These are phyloP conservation scores for Prunus padus DNA, from an alignment of 306 rosid species.

Conservation along the genomic window DNA sequence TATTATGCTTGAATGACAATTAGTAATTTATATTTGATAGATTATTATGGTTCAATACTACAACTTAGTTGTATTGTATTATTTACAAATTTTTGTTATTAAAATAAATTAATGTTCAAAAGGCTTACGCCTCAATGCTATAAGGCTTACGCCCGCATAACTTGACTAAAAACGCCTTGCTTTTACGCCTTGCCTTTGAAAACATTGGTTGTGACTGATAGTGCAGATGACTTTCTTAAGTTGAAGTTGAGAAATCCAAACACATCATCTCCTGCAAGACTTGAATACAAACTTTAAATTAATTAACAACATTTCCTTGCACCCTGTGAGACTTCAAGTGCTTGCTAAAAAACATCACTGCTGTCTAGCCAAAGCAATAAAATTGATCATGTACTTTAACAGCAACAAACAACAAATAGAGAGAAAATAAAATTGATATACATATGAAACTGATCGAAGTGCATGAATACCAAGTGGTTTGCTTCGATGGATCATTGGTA, in stretches of 20 bases:
- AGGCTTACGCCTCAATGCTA: too few relatives aligned
- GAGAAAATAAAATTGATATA: neutral
- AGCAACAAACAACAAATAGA: neutral
- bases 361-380: neutral
- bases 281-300: neutral
- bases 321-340: neutral
- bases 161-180: too few relatives aligned
- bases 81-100: too few relatives aligned
- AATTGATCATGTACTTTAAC: neutral
- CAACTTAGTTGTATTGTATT: too few relatives aligned
- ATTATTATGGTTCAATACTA: too few relatives aligned
- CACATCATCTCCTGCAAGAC: neutral
- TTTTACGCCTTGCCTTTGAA: too few relatives aligned
- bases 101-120: too few relatives aligned
- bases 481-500: neutral
- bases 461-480: neutral
- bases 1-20: too few relatives aligned
- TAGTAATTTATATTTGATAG: too few relatives aligned
- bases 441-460: neutral
- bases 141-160: too few relatives aligned
- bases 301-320: neutral
- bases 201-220: neutral
- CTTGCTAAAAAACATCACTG: neutral
- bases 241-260: neutral
- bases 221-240: neutral